A percentile compares a stretch with the other conserved stretches of the same genome.
These are phyloP conservation scores for Plasmodium inui DNA, from an alignment of 169 alveolate species.

Conservation along the genomic window DNA sequence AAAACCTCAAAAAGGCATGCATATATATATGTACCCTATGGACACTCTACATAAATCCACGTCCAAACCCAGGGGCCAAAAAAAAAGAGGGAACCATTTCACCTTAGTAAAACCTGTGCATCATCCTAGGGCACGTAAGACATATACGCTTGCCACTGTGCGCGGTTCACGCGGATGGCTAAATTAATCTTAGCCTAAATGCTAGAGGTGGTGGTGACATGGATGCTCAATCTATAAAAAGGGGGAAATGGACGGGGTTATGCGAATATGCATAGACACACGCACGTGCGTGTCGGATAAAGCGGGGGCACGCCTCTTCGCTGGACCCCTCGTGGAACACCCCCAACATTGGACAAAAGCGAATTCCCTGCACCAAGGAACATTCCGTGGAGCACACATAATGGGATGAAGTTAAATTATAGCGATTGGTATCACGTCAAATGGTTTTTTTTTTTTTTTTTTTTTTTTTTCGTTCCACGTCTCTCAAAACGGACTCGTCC, in stretches of 20 bases:
- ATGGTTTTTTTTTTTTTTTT: not conserved
- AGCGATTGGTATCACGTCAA: not conserved
- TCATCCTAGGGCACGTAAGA: not conserved
- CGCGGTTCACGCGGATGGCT: not conserved
- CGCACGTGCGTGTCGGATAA: not conserved
- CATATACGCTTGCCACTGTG: not conserved
- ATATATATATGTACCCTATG: not conserved
- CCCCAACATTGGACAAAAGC: not conserved
- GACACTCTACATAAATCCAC: not conserved
- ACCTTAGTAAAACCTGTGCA: not conserved
- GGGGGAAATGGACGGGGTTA: not conserved
- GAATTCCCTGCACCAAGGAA: not conserved
- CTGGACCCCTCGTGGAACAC: not conserved
- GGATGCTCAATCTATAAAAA: not conserved
- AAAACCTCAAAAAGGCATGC: not conserved
- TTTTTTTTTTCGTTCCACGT: not conserved
- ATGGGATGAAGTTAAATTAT: not conserved
- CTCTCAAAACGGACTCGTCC: not conserved
- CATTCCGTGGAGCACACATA: not conserved
- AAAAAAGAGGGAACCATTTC: not conserved
- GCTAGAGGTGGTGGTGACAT: not conserved
- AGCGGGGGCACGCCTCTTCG: not conserved
- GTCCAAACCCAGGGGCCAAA: not conserved
- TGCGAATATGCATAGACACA: not conserved
- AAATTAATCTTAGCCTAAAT: not conserved